Evolutionary conservation across 306 rosid genomes (phyloP).

Genomic region (Gynostemma pentaphyllum): DNA sequence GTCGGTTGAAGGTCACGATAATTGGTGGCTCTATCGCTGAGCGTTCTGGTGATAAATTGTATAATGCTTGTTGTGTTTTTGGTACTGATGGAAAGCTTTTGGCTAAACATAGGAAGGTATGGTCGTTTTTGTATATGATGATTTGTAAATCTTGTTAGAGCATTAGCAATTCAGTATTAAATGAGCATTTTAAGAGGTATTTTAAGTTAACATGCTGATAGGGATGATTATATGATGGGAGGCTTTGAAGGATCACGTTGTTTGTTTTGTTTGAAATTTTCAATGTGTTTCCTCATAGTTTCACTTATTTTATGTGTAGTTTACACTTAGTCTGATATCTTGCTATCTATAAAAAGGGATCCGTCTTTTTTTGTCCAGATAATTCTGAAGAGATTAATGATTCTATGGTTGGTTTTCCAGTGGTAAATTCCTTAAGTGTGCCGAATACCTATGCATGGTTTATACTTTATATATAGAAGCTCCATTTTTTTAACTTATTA

Average conservation of each 20-base stretch:
- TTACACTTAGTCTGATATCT: neutral
- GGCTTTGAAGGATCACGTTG: neutral
- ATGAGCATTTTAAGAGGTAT: neutral
- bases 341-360: neutral
- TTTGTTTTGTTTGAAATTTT: neutral
- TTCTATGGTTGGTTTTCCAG: neutral
- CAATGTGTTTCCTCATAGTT: neutral
- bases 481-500: neutral
- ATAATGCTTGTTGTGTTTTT: constrained; percentile 81
- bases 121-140: neutral
- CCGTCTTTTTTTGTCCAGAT: neutral
- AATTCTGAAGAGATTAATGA: neutral
- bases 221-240: neutral
- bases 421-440: neutral
- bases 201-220: neutral
- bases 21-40: constrained; percentile 90
- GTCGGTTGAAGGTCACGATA: constrained; percentile 62
- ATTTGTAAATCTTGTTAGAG: neutral
- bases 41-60: constrained; percentile 57
- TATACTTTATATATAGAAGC: neutral
- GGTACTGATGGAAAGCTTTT: constrained; percentile 61
- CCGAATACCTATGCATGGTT: too few relatives aligned
- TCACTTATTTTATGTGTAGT: neutral
- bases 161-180: neutral
- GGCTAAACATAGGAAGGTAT: constrained; percentile 89